A percentile compares a stretch with the other conserved stretches of the same genome.
Evolutionary conservation across 2,329 filamentous ascomycete species (phyloP).

Genomic region (Ophiostoma novo-ulmi): DNA sequence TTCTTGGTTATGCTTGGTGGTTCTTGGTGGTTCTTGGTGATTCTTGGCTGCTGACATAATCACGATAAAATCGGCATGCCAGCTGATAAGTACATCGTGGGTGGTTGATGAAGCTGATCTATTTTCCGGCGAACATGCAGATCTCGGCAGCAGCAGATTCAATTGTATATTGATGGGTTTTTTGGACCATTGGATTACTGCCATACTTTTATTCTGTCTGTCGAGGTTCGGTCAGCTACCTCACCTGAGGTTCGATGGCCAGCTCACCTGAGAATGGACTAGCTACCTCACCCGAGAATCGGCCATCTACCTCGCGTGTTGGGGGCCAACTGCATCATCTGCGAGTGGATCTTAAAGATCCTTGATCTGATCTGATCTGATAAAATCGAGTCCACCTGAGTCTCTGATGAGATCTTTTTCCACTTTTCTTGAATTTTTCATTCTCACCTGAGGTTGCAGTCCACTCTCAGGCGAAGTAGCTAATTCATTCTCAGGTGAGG

Average conservation of each 20-base stretch:
- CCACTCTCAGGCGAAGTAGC: too few species aligned
- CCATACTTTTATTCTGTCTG: neutral
- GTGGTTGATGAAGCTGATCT: neutral
- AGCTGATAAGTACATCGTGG: neutral
- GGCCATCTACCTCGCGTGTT: neutral
- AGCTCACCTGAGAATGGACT: neutral
- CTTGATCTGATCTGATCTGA: neutral
- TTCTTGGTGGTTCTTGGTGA: too few species aligned
- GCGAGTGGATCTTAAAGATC: neutral
- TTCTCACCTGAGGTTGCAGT: too few species aligned
- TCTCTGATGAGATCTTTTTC: neutral
- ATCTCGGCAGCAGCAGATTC: neutral
- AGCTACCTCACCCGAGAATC: neutral
- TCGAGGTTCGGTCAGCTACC: neutral
- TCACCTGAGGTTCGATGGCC: too few species aligned
- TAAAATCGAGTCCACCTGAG: neutral
- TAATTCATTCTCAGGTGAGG: too few species aligned
- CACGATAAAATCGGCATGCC: neutral
- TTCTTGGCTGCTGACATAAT: neutral
- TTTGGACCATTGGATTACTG: neutral
- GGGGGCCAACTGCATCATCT: neutral
- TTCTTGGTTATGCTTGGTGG: too few species aligned
- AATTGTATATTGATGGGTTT: neutral
- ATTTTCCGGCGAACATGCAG: neutral
- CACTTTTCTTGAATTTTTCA: neutral